These are phyloP conservation scores for Carex cristatella DNA, from an alignment of 176 grass and related monocot genomes.

Conservation along the genomic window DNA sequence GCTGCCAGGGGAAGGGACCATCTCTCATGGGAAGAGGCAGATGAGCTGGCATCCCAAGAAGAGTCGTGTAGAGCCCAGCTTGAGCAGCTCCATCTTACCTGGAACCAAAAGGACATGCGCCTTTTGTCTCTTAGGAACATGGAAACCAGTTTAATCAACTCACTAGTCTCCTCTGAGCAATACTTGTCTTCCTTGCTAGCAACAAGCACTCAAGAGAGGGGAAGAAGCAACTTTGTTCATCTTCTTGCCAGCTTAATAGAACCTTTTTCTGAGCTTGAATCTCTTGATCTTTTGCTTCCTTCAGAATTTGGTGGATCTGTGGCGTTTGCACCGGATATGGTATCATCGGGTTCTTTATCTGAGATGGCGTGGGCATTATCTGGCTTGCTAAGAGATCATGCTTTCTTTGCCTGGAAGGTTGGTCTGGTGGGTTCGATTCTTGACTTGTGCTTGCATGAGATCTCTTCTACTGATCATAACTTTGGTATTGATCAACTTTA, in stretches of 20 bases:
- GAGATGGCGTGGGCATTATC: slow-evolving; percentile 59
- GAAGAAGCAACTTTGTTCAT: slow-evolving; percentile 45
- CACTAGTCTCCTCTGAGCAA: slow-evolving; percentile 61
- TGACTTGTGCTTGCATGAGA: slow-evolving; percentile 75
- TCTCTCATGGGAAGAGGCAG: slow-evolving; percentile 99
- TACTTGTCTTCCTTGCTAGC: slow-evolving; percentile 60
- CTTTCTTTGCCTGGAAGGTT: slow-evolving; percentile 90
- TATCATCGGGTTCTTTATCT: slow-evolving; percentile 50
- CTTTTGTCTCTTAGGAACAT: slow-evolving; percentile 67
- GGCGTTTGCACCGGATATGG: slow-evolving; percentile 38
- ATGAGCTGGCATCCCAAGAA: slow-evolving; percentile 93
- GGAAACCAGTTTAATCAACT: slow-evolving; percentile 65
- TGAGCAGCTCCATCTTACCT: slow-evolving; percentile 80
- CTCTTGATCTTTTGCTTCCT: slow-evolving; percentile 53
- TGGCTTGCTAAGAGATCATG: slow-evolving; percentile 60
- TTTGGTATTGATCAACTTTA: slow-evolving; percentile 74
- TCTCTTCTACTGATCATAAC: slow-evolving; percentile 73
- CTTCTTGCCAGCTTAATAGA: slow-evolving; percentile 68
- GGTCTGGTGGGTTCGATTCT: slow-evolving; percentile 74
- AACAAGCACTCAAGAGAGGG: slow-evolving; percentile 51
- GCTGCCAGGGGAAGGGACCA: slow-evolving; percentile 73
- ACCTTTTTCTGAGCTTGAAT: slow-evolving; percentile 68
- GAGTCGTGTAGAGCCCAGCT: slow-evolving; percentile 84
- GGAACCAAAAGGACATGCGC: slow-evolving; percentile 81
- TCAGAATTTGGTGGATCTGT: slow-evolving; percentile 33